Evolutionary conservation across 352 stramenopile species (phyloP).

Genomic region (Pythium utonaiense): DNA sequence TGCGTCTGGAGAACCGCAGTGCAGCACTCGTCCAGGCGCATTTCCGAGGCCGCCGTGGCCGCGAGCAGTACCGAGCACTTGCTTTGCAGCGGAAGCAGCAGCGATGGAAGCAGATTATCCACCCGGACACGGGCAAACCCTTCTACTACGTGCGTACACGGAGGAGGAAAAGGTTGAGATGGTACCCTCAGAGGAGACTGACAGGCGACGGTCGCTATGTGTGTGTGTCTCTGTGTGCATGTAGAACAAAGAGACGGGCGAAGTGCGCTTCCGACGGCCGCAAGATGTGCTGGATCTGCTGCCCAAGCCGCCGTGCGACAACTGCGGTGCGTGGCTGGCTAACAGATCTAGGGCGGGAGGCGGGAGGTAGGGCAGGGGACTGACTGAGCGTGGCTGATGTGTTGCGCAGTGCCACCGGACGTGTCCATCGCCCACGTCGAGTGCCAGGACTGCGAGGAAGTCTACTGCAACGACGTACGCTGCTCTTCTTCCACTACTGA

Average conservation of each 20-base stretch:
- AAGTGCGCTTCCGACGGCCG: constrained; percentile 88
- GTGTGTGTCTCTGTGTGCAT: too few species aligned
- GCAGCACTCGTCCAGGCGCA: constrained; percentile 74
- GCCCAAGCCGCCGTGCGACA: constrained; percentile 81
- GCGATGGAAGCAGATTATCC: constrained; percentile 90
- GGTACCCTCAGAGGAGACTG: background rate
- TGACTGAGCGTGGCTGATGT: background rate
- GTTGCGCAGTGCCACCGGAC: constrained; percentile 10
- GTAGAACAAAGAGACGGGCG: constrained; percentile 91
- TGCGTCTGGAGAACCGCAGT: constrained; percentile 60
- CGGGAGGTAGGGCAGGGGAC: too few species aligned
- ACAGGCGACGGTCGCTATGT: background rate
- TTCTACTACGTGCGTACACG: constrained; percentile 88
- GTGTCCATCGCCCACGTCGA: constrained; percentile 67
- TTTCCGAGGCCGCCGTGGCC: constrained; percentile 66
- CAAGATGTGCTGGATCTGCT: constrained; percentile 92
- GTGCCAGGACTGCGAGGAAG: constrained; percentile 86
- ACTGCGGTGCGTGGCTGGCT: constrained; percentile 81
- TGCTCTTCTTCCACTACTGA: background rate
- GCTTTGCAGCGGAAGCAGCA: constrained; percentile 61
- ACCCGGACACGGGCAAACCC: constrained; percentile 57
- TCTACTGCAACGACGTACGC: constrained; percentile 80
- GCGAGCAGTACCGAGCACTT: constrained; percentile 51
- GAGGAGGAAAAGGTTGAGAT: too few species aligned
- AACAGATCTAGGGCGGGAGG: too few species aligned